Conservation (phyloP, 2,329 filamentous ascomycete genomes). For the Cladophialophora bantiana region DNA sequence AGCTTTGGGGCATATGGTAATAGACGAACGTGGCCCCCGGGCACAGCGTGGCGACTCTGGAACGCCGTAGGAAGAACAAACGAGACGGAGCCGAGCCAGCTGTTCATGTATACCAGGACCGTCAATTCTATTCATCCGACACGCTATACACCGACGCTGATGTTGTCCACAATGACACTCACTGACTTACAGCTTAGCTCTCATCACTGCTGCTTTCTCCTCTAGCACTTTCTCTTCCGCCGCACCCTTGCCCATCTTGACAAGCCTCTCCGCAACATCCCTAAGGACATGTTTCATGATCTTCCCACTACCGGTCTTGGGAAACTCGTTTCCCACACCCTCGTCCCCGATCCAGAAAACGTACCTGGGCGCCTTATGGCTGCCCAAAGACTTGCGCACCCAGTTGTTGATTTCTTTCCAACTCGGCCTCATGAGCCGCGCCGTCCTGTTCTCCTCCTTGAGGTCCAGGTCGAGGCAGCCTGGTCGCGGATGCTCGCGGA, state of each 20-base stretch:
- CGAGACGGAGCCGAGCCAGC: too few relatives aligned
- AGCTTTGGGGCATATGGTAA: too few relatives aligned
- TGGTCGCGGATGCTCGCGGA: conserved; percentile 67
- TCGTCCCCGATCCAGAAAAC: conserved; percentile 75
- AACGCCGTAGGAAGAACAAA: too few relatives aligned
- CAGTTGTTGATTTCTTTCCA: conserved; percentile 67
- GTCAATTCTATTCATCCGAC: background rate
- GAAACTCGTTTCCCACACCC: conserved; percentile 62
- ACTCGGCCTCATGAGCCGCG: conserved; percentile 47
- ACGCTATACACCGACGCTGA: background rate
- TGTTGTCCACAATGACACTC: background rate
- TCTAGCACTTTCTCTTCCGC: conserved; percentile 7
- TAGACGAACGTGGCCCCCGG: too few relatives aligned
- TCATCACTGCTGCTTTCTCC: conserved; percentile 9
- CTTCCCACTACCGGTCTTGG: conserved; percentile 75
- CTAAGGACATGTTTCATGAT: conserved; percentile 32
- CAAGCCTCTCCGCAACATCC: conserved; percentile 22
- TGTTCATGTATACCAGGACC: too few relatives aligned
- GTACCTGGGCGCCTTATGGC: conserved; percentile 73
- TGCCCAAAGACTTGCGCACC: conserved; percentile 67
- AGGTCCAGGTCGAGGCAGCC: conserved; percentile 34
- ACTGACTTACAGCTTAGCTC: conserved; percentile 18
- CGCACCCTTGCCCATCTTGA: conserved; percentile 3
- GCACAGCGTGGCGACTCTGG: too few relatives aligned
- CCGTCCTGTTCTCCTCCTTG: conserved; percentile 9